phyloP scores from a whole-genome alignment of 768 basidiomycete genomes.

The Hygrophoropsis aurantiaca region DNA sequence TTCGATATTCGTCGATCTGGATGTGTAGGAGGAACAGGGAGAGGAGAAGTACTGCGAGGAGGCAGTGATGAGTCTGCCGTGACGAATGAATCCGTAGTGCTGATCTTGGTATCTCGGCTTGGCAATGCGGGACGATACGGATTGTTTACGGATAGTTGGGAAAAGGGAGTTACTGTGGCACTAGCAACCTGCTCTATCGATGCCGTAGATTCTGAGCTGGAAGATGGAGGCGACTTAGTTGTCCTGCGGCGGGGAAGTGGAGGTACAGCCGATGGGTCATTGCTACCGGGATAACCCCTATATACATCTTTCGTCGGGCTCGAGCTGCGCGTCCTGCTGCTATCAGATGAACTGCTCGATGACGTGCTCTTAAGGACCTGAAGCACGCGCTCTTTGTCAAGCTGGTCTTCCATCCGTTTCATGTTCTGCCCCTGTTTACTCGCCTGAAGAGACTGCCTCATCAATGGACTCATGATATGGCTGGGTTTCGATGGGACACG shows the following conservation, averaged over 20 bases:
- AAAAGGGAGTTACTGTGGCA: constrained; percentile 25
- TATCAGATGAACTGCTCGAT: constrained; percentile 19
- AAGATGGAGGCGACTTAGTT: constrained; percentile 31
- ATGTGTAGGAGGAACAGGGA: constrained; percentile 50
- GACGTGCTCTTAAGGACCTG: constrained; percentile 70
- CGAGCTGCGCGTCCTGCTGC: constrained; percentile 27
- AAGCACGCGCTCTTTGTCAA: constrained; percentile 69
- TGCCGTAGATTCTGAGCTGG: constrained; percentile 30
- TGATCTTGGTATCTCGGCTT: constrained; percentile 18
- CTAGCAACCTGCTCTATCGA: constrained; percentile 45
- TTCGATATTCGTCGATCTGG: constrained; percentile 47
- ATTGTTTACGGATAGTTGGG: constrained; percentile 6
- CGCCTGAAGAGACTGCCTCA: constrained; percentile 73
- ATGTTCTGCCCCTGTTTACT: constrained; percentile 68
- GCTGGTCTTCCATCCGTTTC: constrained; percentile 65
- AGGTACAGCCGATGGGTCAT: constrained; percentile 24
- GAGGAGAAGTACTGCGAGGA: constrained; percentile 33
- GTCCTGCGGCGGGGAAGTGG: constrained; percentile 36
- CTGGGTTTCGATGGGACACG: constrained; percentile 23
- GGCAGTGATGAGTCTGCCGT: constrained; percentile 6
- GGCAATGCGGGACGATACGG: constrained; percentile 23
- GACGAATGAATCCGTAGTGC: constrained; percentile 6
- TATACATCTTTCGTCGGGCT: constrained; percentile 26
- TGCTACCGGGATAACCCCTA: constrained; percentile 11
- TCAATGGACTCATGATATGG: constrained; percentile 64